Conservation (phyloP, 176 grass and related monocot species). For the Neostapfia colusana region DNA sequence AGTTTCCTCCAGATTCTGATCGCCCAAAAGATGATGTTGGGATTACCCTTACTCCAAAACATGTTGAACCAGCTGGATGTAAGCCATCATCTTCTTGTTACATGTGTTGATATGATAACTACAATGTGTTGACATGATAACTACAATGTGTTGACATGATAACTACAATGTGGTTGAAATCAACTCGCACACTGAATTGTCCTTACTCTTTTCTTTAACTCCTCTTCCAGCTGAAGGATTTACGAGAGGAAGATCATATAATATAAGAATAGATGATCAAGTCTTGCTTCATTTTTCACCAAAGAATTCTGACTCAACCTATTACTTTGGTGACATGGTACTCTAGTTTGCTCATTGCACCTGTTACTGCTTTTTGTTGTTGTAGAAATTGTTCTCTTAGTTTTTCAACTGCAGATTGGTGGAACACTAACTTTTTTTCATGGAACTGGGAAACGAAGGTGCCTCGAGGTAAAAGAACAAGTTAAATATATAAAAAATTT, state of each 20-base stretch:
- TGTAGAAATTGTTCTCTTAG: conserved; percentile 29
- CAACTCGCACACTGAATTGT: too few species aligned
- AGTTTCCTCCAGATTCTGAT: conserved; percentile 56
- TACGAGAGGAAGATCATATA: conserved; percentile 83
- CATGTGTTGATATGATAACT: background rate
- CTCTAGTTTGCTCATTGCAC: conserved; percentile 29
- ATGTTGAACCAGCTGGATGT: conserved; percentile 78
- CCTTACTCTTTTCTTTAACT: conserved; percentile 23
- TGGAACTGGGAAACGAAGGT: conserved; percentile 60
- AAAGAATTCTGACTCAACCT: conserved; percentile 92
- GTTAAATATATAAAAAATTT: conserved; percentile 19
- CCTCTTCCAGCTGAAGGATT: conserved; percentile 87
- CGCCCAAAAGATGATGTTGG: conserved; percentile 65
- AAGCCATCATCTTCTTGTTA: conserved; percentile 54
- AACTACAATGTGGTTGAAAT: conserved; percentile 1
- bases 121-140: too few species aligned
- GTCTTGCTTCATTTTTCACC: conserved; percentile 92
- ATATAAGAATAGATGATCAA: conserved; percentile 89
- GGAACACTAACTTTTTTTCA: conserved; percentile 90
- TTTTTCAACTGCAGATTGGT: conserved; percentile 62
- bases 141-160: too few species aligned
- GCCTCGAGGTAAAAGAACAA: conserved; percentile 71
- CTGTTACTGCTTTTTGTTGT: background rate
- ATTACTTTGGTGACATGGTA: conserved; percentile 99
- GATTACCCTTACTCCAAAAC: conserved; percentile 69